Percentiles rank a stretch among this genome's conserved stretches.
Conservation (phyloP, 2,329 filamentous ascomycete genomes). For the Colletotrichum incanum region DNA sequence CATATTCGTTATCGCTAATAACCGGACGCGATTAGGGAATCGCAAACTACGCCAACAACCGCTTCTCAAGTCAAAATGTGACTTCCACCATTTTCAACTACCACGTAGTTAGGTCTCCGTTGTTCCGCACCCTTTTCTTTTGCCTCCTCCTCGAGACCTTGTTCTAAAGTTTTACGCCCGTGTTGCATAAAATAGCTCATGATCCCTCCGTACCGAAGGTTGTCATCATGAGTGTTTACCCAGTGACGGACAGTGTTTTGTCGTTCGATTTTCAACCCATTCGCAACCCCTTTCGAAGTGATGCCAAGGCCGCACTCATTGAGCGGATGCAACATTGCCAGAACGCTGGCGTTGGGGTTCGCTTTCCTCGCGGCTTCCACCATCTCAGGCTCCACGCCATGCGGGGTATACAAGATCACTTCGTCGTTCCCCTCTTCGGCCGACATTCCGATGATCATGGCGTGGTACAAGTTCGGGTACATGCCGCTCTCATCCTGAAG, state of each 20-base stretch:
- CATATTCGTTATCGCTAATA: accelerated
- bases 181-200: not conserved
- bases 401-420: slow-evolving; percentile 22
- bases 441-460: slow-evolving; percentile 1
- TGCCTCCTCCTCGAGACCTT: slow-evolving; percentile 12
- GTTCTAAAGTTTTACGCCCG: not conserved
- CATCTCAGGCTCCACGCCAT: slow-evolving; percentile 7
- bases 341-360: not conserved
- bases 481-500: not conserved
- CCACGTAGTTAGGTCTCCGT: not conserved
- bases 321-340: slow-evolving; percentile 24
- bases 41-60: no score
- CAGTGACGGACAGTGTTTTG: not conserved
- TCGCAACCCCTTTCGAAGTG: not conserved
- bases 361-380: slow-evolving; percentile 5
- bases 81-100: slow-evolving; percentile 10
- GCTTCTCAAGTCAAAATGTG: not conserved
- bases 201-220: not conserved
- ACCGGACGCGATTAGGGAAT: no score
- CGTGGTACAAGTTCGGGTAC: slow-evolving; percentile 1
- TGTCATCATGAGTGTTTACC: slow-evolving; percentile 4
- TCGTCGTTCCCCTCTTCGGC: not conserved
- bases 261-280: slow-evolving; percentile 9
- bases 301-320: slow-evolving; percentile 4
- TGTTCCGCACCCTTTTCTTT: not conserved